These are phyloP conservation scores for Immersiporthe knoxdaviesiana DNA, from an alignment of 2,329 filamentous ascomycete genomes.

Conservation along the genomic window DNA sequence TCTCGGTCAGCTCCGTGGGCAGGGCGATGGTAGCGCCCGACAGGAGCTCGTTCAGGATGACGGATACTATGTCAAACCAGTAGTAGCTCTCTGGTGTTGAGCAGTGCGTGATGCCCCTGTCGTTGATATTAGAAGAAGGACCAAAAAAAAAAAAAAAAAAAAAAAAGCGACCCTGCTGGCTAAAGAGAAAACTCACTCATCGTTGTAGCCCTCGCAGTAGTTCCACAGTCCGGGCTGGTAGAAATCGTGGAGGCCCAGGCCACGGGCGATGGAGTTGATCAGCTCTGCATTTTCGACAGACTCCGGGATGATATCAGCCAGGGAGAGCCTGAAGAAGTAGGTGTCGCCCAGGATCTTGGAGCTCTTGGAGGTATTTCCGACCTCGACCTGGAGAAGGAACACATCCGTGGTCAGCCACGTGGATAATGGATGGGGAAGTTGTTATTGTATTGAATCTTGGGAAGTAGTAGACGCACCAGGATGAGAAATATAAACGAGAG, in stretches of 20 bases:
- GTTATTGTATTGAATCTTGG: neutral
- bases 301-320: slow-evolving; percentile 78
- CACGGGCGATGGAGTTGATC: slow-evolving; percentile 85
- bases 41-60: slow-evolving; percentile 79
- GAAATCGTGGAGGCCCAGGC: slow-evolving; percentile 88
- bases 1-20: slow-evolving; percentile 71
- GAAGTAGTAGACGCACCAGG: slow-evolving; percentile 56
- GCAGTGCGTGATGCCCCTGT: slow-evolving; percentile 74
- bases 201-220: slow-evolving; percentile 84
- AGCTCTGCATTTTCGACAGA: slow-evolving; percentile 72
- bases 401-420: slow-evolving; percentile 13
- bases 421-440: slow-evolving; percentile 1
- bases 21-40: slow-evolving; percentile 82
- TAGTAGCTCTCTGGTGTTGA: slow-evolving; percentile 71
- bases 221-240: slow-evolving; percentile 93
- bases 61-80: slow-evolving; percentile 89
- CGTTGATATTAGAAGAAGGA: slow-evolving; percentile 49
- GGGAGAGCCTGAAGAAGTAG: slow-evolving; percentile 84
- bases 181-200: slow-evolving; percentile 54
- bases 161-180: too few species aligned
- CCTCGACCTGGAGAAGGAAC: slow-evolving; percentile 54
- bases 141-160: too few species aligned
- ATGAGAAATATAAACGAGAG: slow-evolving; percentile 78
- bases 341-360: slow-evolving; percentile 64
- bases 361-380: slow-evolving; percentile 72